A percentile compares a stretch with the other conserved stretches of the same genome.
phyloP scores from a whole-genome alignment of 129 eudicot species.

The Artemisia argyi region DNA sequence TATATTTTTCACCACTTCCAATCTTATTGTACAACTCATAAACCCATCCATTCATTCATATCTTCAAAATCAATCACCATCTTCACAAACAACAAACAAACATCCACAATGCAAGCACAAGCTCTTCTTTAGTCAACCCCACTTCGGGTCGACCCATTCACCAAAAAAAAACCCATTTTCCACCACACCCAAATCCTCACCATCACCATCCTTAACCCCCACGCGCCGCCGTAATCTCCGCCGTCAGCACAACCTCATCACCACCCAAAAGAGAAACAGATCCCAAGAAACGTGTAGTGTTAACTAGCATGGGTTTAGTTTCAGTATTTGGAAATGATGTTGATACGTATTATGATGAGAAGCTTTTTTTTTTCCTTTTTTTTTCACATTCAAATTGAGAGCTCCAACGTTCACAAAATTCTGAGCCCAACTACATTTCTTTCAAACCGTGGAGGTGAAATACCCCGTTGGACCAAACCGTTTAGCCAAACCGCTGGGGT shows the following conservation, averaged over 20 bases:
- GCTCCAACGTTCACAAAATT: too few relatives aligned
- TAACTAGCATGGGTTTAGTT: constrained; percentile 96
- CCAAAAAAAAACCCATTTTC: constrained; percentile 29
- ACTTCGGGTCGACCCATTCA: constrained; percentile 54
- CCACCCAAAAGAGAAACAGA: constrained; percentile 85
- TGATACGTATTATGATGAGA: constrained; percentile 78
- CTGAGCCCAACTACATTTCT: too few relatives aligned
- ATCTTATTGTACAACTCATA: too few relatives aligned
- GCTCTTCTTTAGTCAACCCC: constrained; percentile 62
- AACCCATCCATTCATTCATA: constrained; percentile 26
- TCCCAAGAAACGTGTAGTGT: constrained; percentile 91
- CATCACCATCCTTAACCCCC: constrained; percentile 30
- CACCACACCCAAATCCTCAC: constrained; percentile 18
- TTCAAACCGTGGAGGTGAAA: too few relatives aligned
- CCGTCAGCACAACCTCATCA: constrained; percentile 27
- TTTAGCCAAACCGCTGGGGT: too few relatives aligned
- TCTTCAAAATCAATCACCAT: background rate
- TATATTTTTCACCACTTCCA: too few relatives aligned
- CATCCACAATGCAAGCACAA: constrained; percentile 71
- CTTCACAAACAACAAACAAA: background rate
- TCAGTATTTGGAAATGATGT: constrained; percentile 95
- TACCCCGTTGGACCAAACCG: too few relatives aligned
- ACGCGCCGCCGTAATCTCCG: constrained; percentile 40
- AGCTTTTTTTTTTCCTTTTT: too few relatives aligned
- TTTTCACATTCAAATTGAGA: too few relatives aligned